Evolutionary conservation across 208 protist genomes (phyloP).

Genomic region (Acanthamoeba lugdunensis): DNA sequence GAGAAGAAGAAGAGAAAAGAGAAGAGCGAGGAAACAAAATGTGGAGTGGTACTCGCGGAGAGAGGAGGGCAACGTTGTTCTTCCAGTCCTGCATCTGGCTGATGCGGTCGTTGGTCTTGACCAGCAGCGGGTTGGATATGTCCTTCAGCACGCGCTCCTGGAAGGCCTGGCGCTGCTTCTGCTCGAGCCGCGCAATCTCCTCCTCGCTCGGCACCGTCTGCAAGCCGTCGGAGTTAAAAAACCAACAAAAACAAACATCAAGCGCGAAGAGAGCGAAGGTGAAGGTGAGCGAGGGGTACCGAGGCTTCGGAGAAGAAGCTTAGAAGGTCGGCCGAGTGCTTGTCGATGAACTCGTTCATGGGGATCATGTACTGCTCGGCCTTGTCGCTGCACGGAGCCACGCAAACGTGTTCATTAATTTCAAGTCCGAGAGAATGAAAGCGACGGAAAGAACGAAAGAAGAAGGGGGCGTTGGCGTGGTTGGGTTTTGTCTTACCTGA

Average conservation of each 20-base stretch:
- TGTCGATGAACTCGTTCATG: conserved; percentile 64
- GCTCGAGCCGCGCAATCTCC: conserved; percentile 59
- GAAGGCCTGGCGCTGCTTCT: conserved; percentile 49
- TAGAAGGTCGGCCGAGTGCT: conserved; percentile 40
- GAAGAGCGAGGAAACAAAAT: background rate
- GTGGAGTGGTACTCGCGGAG: background rate
- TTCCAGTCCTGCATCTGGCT: conserved; percentile 48
- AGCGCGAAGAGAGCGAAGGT: background rate
- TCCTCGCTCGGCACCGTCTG: conserved; percentile 48
- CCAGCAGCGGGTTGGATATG: conserved; percentile 21
- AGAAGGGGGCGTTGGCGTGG: background rate
- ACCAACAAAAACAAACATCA: background rate
- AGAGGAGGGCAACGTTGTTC: conserved; percentile 48
- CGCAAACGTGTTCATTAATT: background rate
- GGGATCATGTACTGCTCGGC: conserved; percentile 71
- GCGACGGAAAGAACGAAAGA: background rate
- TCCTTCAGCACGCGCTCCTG: conserved; percentile 59
- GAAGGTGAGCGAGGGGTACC: background rate
- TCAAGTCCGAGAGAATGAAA: background rate
- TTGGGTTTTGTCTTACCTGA: conserved; percentile 1
- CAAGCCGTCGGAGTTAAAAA: background rate
- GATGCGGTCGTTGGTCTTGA: conserved; percentile 22
- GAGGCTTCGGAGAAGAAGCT: conserved; percentile 32
- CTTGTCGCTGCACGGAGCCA: conserved; percentile 27
- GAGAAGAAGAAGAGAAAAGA: background rate